Conservation (phyloP, 2,329 filamentous ascomycete species). For the Xylaria sp. region DNA sequence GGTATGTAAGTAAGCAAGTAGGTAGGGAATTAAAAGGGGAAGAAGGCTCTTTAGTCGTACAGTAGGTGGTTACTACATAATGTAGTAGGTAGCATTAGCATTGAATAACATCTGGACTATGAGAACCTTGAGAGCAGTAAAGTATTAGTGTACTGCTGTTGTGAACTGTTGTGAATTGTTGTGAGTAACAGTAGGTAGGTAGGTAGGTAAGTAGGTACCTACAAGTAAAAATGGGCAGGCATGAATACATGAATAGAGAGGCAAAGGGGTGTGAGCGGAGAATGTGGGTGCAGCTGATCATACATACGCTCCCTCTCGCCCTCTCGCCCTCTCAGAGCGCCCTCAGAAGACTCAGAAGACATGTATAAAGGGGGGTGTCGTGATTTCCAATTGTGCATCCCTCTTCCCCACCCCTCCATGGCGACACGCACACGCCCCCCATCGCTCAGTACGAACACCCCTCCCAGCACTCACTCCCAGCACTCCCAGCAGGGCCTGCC, state of each 20-base stretch:
- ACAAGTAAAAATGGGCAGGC: not conserved
- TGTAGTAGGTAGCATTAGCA: not conserved
- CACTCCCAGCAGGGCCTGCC: conserved; percentile 7
- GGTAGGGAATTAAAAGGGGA: not conserved
- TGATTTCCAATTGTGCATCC: conserved; percentile 38
- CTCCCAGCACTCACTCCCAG: too few relatives aligned
- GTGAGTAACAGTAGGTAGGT: too few relatives aligned
- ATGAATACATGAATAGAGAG: not conserved
- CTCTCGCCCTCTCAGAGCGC: conserved; percentile 18
- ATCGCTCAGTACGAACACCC: conserved; percentile 5
- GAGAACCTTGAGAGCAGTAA: conserved; percentile 11
- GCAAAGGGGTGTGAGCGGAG: conserved; percentile 31
- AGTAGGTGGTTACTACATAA: not conserved
- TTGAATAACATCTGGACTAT: not conserved
- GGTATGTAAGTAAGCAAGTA: not conserved
- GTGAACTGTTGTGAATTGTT: too few relatives aligned
- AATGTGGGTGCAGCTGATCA: conserved; percentile 35
- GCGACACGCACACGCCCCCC: conserved; percentile 18
- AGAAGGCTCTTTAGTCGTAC: not conserved
- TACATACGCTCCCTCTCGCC: conserved; percentile 33
- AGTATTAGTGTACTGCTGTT: too few relatives aligned
- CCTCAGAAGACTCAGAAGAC: conserved; percentile 25
- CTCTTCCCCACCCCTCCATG: conserved; percentile 30
- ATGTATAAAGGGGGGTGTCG: conserved; percentile 35
- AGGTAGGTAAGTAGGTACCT: too few relatives aligned